Base-by-base conservation (phyloP, 2,329 filamentous ascomycete genomes). In the Arthrobotrys sinensis region DNA sequence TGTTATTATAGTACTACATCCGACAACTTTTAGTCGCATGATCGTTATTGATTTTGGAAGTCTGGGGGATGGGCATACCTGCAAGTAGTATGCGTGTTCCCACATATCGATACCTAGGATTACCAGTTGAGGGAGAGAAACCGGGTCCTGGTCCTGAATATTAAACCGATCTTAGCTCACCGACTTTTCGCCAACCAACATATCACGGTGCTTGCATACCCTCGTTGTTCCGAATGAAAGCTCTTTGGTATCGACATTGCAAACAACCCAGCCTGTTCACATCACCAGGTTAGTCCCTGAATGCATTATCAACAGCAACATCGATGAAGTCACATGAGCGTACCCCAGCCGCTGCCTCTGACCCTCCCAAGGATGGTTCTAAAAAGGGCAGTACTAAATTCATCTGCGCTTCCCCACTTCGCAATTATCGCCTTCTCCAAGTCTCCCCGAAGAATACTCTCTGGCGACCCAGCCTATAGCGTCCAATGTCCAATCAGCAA, bases 1-100 rank as follows among this genome's bases (percentile, higher is more conserved):
- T 93, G 78, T 90, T 89, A 82, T 94, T 94, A 76, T 91, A 87
- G 81, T 93, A 94, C 89, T 92, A 24, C n/a, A 55, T 32, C 4
- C 43, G 43, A 52, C 40, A 24, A 36, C 40, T 16, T 7, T 66
- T 66, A 66, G 28, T 28, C 32, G 4, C 16, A 24, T 28, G 24
- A 14, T 21, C 2, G 28, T 38, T 65, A n/a, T 10, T 8, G 1
- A 43, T 28, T 43, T 40, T 5, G 14, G 62, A 38, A 52, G 14
- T 2, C 10, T 8, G 5, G 48, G 43, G 16, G 62, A 32, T 19
- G 57, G 11, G 16, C 57, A 50, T 76, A 76, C 72, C 66, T 76
- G 93, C 21, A 96, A 85, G 83, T 97, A 97, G 83, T 96, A 97
- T 0, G 93, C 93, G 85, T 97, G 93, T 86, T 97, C 93, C 93